Evolutionary conservation across 176 grass and related monocot species (phyloP).

Genomic region (Chloris gayana): DNA sequence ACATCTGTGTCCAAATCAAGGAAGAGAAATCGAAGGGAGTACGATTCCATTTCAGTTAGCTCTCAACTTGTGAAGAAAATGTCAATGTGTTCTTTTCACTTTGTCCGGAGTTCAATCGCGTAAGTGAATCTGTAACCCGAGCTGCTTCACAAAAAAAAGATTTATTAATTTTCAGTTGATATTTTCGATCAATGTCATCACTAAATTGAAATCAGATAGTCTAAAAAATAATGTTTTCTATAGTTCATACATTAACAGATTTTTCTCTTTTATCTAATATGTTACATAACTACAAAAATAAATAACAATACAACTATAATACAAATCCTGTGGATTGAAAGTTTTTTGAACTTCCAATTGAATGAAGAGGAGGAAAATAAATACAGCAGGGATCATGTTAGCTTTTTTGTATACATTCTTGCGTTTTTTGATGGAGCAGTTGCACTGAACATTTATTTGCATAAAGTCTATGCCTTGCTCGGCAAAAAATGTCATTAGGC

Average conservation of each 20-base stretch:
- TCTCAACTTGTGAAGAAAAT: background rate
- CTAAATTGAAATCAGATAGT: no score
- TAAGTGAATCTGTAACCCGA: background rate
- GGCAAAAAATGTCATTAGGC: constrained; percentile 4
- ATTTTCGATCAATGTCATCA: no score
- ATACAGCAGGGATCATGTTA: background rate
- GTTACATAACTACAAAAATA: no score
- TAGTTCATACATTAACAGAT: no score
- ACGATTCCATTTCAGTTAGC: background rate
- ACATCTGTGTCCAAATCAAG: background rate
- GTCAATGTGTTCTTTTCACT: background rate
- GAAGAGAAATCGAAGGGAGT: background rate
- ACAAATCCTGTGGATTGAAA: no score
- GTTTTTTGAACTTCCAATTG: no score
- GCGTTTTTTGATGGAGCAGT: background rate
- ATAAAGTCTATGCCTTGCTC: constrained; percentile 24
- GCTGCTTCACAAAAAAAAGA: background rate
- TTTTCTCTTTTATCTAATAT: no score
- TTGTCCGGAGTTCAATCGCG: background rate
- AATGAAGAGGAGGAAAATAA: no score
- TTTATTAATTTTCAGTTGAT: no score
- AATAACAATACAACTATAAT: no score
- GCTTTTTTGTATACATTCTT: background rate
- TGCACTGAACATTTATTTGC: background rate
- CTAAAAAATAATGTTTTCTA: no score